Percentiles rank a stretch among this genome's conserved stretches.
These are phyloP conservation scores for Fusarium redolens DNA, from an alignment of 2,329 filamentous ascomycete genomes.

Conservation along the genomic window DNA sequence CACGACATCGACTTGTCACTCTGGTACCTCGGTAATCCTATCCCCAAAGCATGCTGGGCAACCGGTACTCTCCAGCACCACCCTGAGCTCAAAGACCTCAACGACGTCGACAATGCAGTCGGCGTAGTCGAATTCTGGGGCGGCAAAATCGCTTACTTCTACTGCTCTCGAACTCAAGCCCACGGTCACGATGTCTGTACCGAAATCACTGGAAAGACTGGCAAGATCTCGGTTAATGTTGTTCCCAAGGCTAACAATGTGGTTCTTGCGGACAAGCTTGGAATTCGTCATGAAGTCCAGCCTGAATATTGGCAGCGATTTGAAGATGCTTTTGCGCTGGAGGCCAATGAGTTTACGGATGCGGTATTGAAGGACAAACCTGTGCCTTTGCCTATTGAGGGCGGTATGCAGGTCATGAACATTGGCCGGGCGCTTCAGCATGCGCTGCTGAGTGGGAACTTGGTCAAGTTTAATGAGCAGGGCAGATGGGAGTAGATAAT, in stretches of 20 bases:
- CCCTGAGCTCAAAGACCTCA: slow-evolving; percentile 42
- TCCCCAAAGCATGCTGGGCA: slow-evolving; percentile 29
- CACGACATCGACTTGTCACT: slow-evolving; percentile 67
- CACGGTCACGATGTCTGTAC: slow-evolving; percentile 71
- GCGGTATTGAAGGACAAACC: slow-evolving; percentile 57
- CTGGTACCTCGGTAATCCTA: slow-evolving; percentile 44
- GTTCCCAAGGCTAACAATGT: slow-evolving; percentile 66
- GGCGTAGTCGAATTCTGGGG: slow-evolving; percentile 74
- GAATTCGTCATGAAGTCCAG: slow-evolving; percentile 67
- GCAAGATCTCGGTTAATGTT: slow-evolving; percentile 70
- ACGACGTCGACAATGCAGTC: slow-evolving; percentile 47
- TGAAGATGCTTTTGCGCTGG: slow-evolving; percentile 69
- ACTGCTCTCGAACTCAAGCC: slow-evolving; percentile 72
- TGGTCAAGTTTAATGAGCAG: slow-evolving; percentile 66
- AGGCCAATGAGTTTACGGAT: slow-evolving; percentile 72
- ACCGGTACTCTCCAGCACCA: slow-evolving; percentile 32
- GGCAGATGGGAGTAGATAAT: slow-evolving; percentile 9
- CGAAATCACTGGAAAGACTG: slow-evolving; percentile 73
- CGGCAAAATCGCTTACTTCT: slow-evolving; percentile 73
- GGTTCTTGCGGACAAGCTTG: slow-evolving; percentile 60
- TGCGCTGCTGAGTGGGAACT: slow-evolving; percentile 63
- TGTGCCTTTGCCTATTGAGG: slow-evolving; percentile 62
- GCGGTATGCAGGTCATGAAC: slow-evolving; percentile 68
- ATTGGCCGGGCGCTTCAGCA: slow-evolving; percentile 72
- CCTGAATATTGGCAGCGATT: slow-evolving; percentile 72